Conservation (phyloP, 2,329 filamentous ascomycete species). For the Didymella exigua region DNA sequence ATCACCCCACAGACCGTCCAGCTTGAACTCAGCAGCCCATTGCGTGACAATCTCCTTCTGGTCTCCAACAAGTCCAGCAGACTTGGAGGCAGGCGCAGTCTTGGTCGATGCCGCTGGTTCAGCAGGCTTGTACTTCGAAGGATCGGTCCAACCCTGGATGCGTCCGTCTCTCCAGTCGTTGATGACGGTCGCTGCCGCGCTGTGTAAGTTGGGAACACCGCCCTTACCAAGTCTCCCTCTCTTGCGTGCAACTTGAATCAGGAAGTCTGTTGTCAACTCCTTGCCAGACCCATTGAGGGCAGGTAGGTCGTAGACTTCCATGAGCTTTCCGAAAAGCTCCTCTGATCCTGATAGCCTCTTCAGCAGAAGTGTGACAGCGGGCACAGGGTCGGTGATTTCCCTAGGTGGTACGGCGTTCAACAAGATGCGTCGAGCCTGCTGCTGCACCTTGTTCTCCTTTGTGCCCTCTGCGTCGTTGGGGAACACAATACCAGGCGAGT, state of each 20-base stretch:
- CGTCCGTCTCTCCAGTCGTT: conserved; percentile 97
- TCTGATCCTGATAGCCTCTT: conserved; percentile 75
- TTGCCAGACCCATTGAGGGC: conserved; percentile 72
- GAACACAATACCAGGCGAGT: conserved; percentile 95
- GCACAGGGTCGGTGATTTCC: conserved; percentile 90
- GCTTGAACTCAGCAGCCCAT: conserved; percentile 93
- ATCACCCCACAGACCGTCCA: conserved; percentile 90
- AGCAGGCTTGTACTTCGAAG: conserved; percentile 70
- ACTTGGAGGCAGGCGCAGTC: conserved; percentile 40
- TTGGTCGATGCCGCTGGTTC: conserved; percentile 47
- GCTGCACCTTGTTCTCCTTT: conserved; percentile 65
- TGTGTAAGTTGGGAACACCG: conserved; percentile 84
- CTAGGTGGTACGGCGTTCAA: conserved; percentile 92
- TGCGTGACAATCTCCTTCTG: conserved; percentile 85
- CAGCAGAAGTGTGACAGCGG: conserved; percentile 83
- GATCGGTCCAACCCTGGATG: conserved; percentile 88
- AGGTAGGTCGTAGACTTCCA: conserved; percentile 82
- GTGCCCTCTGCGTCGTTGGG: conserved; percentile 63
- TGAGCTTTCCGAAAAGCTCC: conserved; percentile 77
- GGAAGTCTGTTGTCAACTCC: conserved; percentile 85
- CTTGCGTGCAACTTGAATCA: conserved; percentile 94
- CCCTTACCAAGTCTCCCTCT: conserved; percentile 86
- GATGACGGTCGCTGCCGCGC: conserved; percentile 89
- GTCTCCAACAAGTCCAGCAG: conserved; percentile 57
- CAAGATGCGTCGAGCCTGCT: conserved; percentile 80